Conservation (phyloP, 768 basidiomycete genomes). For the Dacryopinax spathularia region DNA sequence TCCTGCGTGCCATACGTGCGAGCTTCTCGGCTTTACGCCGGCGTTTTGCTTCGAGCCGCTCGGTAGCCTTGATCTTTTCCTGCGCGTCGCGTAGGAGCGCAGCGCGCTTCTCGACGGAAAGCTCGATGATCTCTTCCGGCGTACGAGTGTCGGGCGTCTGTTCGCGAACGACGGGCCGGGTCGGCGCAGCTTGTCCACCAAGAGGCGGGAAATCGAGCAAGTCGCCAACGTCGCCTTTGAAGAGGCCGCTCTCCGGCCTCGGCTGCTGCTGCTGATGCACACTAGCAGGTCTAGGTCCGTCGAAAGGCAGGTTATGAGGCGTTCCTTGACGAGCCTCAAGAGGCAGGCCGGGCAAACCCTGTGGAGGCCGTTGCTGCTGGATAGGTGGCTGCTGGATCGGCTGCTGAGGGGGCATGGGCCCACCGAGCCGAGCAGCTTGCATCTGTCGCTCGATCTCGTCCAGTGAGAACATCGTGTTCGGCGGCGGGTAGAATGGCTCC, state of each 20-base stretch:
- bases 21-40: slow-evolving; percentile 74
- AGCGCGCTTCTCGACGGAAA: slow-evolving; percentile 26
- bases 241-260: neutral
- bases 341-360: slow-evolving; percentile 11
- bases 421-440: slow-evolving; percentile 3
- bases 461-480: neutral
- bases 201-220: neutral
- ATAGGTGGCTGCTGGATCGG: slow-evolving; percentile 11
- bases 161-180: neutral
- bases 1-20: slow-evolving; percentile 84
- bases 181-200: neutral
- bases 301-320: neutral
- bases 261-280: slow-evolving; percentile 1
- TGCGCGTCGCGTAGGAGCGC: slow-evolving; percentile 61
- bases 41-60: slow-evolving; percentile 65
- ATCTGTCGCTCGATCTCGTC: slow-evolving; percentile 6
- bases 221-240: neutral
- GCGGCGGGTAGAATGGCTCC: slow-evolving; percentile 5
- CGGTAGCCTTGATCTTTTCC: slow-evolving; percentile 82
- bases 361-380: slow-evolving; percentile 32
- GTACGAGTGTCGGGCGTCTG: slow-evolving; percentile 3
- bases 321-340: slow-evolving; percentile 8
- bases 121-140: slow-evolving; percentile 7
- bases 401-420: slow-evolving; percentile 5
- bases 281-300: neutral